Evolutionary conservation across 2,329 filamentous ascomycete species (phyloP).

Genomic region (Thyridium curvatum): DNA sequence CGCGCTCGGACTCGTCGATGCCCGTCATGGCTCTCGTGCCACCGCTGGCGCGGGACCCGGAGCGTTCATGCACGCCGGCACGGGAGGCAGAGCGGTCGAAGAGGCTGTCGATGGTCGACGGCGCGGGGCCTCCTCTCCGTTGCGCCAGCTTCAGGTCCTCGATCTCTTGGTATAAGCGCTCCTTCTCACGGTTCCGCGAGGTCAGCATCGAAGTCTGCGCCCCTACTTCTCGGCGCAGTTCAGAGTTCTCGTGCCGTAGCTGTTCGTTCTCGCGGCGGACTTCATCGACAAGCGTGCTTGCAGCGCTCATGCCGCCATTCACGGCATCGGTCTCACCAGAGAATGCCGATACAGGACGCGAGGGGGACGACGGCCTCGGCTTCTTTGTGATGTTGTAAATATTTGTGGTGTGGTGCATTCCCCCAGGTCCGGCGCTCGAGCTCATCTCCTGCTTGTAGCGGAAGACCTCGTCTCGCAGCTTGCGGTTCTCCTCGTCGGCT

Average conservation of each 20-base stretch:
- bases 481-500: slow-evolving; percentile 81
- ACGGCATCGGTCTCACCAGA: slow-evolving; percentile 45
- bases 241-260: slow-evolving; percentile 85
- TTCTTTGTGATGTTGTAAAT: slow-evolving; percentile 60
- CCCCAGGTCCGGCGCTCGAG: slow-evolving; percentile 17
- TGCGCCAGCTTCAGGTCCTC: slow-evolving; percentile 90
- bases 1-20: slow-evolving; percentile 70
- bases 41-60: slow-evolving; percentile 68
- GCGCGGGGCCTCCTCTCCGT: slow-evolving; percentile 58
- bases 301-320: slow-evolving; percentile 47
- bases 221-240: slow-evolving; percentile 83
- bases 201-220: slow-evolving; percentile 97
- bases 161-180: slow-evolving; percentile 92
- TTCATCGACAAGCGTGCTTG: slow-evolving; percentile 71
- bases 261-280: slow-evolving; percentile 63
- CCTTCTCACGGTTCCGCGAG: slow-evolving; percentile 90
- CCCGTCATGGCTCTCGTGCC: slow-evolving; percentile 54
- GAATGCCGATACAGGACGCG: slow-evolving; percentile 41
- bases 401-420: slow-evolving; percentile 54
- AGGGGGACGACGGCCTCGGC: slow-evolving; percentile 35
- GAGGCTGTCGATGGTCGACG: slow-evolving; percentile 76
- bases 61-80: slow-evolving; percentile 61
- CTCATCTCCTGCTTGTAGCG: slow-evolving; percentile 58
- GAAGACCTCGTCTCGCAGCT: slow-evolving; percentile 77
- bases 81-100: slow-evolving; percentile 91